Evolutionary conservation across 1,139 yeast genomes (phyloP).

Genomic region (Wickerhamomyces sp.): DNA sequence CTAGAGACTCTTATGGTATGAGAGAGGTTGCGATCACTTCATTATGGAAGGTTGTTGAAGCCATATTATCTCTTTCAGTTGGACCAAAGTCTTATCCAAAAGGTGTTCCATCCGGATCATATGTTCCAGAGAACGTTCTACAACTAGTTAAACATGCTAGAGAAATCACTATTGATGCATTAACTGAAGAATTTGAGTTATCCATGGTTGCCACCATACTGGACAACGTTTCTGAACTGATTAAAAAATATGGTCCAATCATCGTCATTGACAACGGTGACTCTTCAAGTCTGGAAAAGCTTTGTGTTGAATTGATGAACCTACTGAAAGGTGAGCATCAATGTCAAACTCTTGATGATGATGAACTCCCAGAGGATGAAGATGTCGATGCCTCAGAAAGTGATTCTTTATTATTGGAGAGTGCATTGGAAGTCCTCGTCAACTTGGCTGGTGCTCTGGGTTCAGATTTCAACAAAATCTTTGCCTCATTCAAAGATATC

Average conservation of each 20-base stretch:
- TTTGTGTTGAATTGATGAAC: constrained; percentile 66
- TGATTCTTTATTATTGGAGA: constrained; percentile 79
- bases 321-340: constrained; percentile 77
- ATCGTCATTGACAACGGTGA: constrained; percentile 59
- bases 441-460: constrained; percentile 72
- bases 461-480: constrained; percentile 67
- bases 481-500: constrained; percentile 66
- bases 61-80: constrained; percentile 58
- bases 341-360: constrained; percentile 67
- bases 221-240: constrained; percentile 68
- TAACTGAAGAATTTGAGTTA: constrained; percentile 77
- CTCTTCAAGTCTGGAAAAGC: constrained; percentile 54
- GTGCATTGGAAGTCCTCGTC: constrained; percentile 81
- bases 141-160: constrained; percentile 64
- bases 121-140: constrained; percentile 53
- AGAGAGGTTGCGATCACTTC: constrained; percentile 82
- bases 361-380: constrained; percentile 42
- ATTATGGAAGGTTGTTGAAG: constrained; percentile 76
- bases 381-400: constrained; percentile 77
- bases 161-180: constrained; percentile 53
- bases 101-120: constrained; percentile 65
- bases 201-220: constrained; percentile 76
- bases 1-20: constrained; percentile 85
- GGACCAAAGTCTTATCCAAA: constrained; percentile 55
- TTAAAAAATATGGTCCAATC: constrained; percentile 67